Percentiles rank a stretch among this genome's conserved stretches.
Conservation (phyloP, 192 early-diverging fungal species). For the Fimicolochytrium jonesii region DNA sequence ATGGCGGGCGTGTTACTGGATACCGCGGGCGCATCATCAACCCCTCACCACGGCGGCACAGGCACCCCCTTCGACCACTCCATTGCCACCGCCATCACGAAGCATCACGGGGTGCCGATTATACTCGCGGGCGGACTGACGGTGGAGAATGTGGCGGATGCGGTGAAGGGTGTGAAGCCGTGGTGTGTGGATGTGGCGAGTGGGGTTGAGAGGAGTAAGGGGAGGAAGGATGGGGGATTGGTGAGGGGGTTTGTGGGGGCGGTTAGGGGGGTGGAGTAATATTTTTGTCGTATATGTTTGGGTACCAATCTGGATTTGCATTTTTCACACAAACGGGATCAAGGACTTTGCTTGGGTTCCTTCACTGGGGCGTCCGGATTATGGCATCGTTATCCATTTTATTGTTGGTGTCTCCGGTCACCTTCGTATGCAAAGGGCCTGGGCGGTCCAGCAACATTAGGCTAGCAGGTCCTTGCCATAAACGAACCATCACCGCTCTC, state of each 20-base stretch:
- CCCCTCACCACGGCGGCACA: conserved; percentile 71
- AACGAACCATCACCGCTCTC: not conserved
- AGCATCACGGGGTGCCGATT: conserved; percentile 57
- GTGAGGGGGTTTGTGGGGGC: conserved; percentile 1
- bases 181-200: conserved; percentile 92
- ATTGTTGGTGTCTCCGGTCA: too few relatives aligned
- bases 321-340: too few relatives aligned
- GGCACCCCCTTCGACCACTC: conserved; percentile 86
- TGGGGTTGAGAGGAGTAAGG: conserved; percentile 75
- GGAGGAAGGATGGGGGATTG: conserved; percentile 55
- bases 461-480: too few relatives aligned
- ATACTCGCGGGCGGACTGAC: conserved; percentile 88
- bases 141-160: conserved; percentile 75
- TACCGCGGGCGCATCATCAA: conserved; percentile 51
- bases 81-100: conserved; percentile 56
- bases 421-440: too few relatives aligned
- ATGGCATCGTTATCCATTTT: too few relatives aligned
- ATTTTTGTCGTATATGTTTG: too few relatives aligned
- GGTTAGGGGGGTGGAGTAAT: too few relatives aligned
- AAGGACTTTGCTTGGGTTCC: too few relatives aligned
- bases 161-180: conserved; percentile 62
- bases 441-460: too few relatives aligned
- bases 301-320: too few relatives aligned
- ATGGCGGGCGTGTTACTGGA: conserved; percentile 40
- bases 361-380: too few relatives aligned